Percentiles rank a stretch among this genome's conserved stretches.
phyloP scores from a whole-genome alignment of 257 asterid species.

The Lithospermum erythrorhizon region DNA sequence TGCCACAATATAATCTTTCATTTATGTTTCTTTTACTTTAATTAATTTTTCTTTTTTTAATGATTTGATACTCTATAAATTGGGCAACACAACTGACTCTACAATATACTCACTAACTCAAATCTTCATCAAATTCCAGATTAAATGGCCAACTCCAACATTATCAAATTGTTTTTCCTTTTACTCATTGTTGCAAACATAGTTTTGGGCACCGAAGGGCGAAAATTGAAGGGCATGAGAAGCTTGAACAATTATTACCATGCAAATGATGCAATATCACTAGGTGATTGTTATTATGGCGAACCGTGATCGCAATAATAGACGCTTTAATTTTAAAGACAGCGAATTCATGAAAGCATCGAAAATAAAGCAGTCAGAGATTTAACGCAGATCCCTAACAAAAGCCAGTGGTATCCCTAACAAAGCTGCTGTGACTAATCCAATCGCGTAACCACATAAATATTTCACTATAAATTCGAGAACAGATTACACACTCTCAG shows the following conservation, averaged over 20 bases:
- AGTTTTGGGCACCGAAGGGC: background rate
- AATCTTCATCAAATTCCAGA: background rate
- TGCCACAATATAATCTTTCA: constrained; percentile 26
- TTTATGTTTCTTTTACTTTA: too few relatives aligned
- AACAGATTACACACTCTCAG: too few relatives aligned
- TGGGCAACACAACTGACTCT: background rate
- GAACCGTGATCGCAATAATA: too few relatives aligned
- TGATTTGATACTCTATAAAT: background rate
- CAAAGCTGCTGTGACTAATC: too few relatives aligned
- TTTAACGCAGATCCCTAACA: too few relatives aligned
- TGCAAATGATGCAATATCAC: background rate
- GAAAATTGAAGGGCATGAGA: background rate
- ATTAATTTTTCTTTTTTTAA: background rate
- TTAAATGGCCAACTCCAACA: background rate
- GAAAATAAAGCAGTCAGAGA: too few relatives aligned
- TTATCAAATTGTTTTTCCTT: background rate
- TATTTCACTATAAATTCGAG: too few relatives aligned
- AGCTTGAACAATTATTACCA: background rate
- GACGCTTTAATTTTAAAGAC: too few relatives aligned
- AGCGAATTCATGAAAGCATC: too few relatives aligned
- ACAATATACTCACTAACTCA: background rate
- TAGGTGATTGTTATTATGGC: too few relatives aligned
- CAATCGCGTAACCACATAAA: too few relatives aligned
- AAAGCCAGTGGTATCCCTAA: too few relatives aligned
- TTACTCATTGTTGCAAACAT: background rate